Base-by-base conservation (phyloP, 805 yeast species). In the Torulaspora indica region DNA sequence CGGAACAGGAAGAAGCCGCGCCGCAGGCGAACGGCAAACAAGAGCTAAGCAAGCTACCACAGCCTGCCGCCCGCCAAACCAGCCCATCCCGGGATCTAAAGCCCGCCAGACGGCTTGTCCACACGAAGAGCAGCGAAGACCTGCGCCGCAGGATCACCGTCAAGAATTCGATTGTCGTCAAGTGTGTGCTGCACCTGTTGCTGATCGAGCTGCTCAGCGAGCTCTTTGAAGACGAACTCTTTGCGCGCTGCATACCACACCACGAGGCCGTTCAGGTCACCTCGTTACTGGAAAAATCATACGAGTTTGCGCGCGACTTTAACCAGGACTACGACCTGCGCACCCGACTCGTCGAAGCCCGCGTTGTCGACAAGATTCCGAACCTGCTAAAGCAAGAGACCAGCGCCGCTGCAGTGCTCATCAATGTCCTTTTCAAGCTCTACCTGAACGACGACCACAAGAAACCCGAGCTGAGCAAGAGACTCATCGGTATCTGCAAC, bases 361-460 rank as follows among this genome's bases (percentile, higher is more conserved):
- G 96, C 1, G 82, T 89, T 32, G 91, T 90, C 67, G 95, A 88
- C 57, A 82, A 90, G 59, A 74, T 91, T 43, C 98, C 99, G 15
- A 95, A 93, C 56, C 69, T 93, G 55, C 70, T 90, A 55, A 85
- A 86, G 56, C 98, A 95, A 66, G 98, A 95, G 64, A 81, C 95
- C 0, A 79, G 88, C 28, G 80, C 96, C 0, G 82, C 95, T 1
- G 91, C 95, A 1, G 95, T 89, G 1, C 85, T 81, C 61, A 80
- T 91, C 51, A 81, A 82, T 55, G 75, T 90, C 36, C 73, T 86
- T 72, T 86, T 91, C 73, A 75, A 84, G 56, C 69, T 91, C 58
- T 89, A 87, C 63, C 48, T 64, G 49, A 64, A 63, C 56, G 33
- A 72, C 68, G 47, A 70, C 63, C 44, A 79, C 79, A 49, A 76